Evolutionary conservation across 108 stramenopile genomes (phyloP), one percentile per base, ranked within the genome.

Genomic region (Skeletonema menzelii): DNA sequence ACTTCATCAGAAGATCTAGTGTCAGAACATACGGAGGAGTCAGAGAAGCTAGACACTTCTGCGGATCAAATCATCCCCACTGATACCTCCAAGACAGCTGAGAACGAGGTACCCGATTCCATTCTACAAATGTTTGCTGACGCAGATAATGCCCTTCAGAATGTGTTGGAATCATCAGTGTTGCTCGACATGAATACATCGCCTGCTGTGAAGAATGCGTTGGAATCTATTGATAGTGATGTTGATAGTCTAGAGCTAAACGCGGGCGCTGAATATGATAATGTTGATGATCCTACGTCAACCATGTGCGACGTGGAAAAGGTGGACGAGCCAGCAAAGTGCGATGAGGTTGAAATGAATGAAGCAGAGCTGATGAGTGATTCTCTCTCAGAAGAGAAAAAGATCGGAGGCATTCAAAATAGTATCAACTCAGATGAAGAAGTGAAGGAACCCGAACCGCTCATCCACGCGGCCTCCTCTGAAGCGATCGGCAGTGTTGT

Each of bases 41-140:
- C 5, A 15, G 30, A 34, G 17, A 35, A 60, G 17, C 32, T 34
- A 31, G 59, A 28, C 4, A 28, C 59, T 17, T 20, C 22, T 20
- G 0, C 59, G 8, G 59, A 19, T 17, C 31, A 31, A 60, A 60
- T 20, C 3, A 10, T 8, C 6, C 20, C 34, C 8, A 35, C n/a
- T 6, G 59, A 34, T 34, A 35, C 0, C 17, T 34, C 32, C 2
- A 27, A 60, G 8, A 3, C 10, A 17, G 59, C 8, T 27, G 12
- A 31, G 37, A 34, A 60, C 31, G 30, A 60, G 1, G 31, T 60
- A 10, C 59, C 59, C 59, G 59, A 60, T 35, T 31, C 30, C 28
- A 31, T 60, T 35, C 59, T 19, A 20, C 34, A 35, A 60, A 60
- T 34, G 59, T 60, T 60, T 35, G 59, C 34, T 19, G 59, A 60